A percentile compares a stretch with the other conserved stretches of the same genome.
Conservation (phyloP, 2,329 filamentous ascomycete species). For the Aspergillus vadensis region DNA sequence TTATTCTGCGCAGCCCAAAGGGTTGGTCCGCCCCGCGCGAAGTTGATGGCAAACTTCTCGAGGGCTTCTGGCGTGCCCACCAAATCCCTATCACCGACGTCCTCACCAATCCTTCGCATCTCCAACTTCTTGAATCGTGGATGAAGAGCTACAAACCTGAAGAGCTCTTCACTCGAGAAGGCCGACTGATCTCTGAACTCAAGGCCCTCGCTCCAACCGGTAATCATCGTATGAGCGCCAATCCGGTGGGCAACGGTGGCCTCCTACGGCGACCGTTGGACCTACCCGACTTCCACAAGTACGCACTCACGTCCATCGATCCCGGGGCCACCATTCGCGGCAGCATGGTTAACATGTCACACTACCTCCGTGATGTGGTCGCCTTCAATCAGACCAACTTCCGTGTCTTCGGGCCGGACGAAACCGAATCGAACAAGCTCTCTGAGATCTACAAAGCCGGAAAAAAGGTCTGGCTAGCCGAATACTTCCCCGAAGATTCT, state of each 20-base stretch:
- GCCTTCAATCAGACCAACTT: slow-evolving; percentile 67
- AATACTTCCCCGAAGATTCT: slow-evolving; percentile 73
- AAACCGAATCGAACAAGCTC: slow-evolving; percentile 81
- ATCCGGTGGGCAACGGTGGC: slow-evolving; percentile 74
- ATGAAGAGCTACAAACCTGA: slow-evolving; percentile 77
- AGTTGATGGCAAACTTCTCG: slow-evolving; percentile 68
- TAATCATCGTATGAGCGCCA: slow-evolving; percentile 72
- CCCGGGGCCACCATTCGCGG: slow-evolving; percentile 59
- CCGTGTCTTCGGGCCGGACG: slow-evolving; percentile 76
- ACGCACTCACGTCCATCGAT: slow-evolving; percentile 63
- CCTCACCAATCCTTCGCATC: slow-evolving; percentile 63
- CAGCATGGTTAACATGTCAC: slow-evolving; percentile 71
- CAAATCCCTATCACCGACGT: slow-evolving; percentile 76
- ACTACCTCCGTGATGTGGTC: slow-evolving; percentile 68
- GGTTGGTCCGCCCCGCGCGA: slow-evolving; percentile 77
- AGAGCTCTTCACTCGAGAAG: slow-evolving; percentile 66
- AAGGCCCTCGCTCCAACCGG: slow-evolving; percentile 66
- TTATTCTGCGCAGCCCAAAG: slow-evolving; percentile 74
- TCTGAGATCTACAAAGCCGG: slow-evolving; percentile 69
- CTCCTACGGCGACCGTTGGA: slow-evolving; percentile 66
- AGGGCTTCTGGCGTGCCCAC: slow-evolving; percentile 77
- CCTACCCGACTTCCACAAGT: slow-evolving; percentile 70
- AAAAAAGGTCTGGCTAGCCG: slow-evolving; percentile 79
- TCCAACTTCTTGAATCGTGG: slow-evolving; percentile 72
- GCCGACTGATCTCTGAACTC: slow-evolving; percentile 64